Evolutionary conservation across 1,139 yeast species (phyloP).

Genomic region (Debaryomycetaceae sp.): DNA sequence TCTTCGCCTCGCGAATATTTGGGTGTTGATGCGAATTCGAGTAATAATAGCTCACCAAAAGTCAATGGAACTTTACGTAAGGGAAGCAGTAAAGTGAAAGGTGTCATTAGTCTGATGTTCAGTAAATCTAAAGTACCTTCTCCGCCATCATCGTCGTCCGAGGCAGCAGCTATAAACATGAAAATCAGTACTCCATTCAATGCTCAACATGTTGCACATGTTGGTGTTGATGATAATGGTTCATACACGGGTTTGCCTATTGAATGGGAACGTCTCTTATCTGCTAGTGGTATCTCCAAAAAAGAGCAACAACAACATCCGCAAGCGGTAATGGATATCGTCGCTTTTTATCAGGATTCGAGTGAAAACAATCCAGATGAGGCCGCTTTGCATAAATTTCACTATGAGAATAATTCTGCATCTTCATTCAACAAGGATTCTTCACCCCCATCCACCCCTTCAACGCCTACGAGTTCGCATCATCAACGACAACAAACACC

Average conservation of each 20-base stretch:
- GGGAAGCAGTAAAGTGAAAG: conserved; percentile 37
- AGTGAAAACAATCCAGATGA: conserved; percentile 64
- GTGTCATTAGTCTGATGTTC: conserved; percentile 43
- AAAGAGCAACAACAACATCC: conserved; percentile 89
- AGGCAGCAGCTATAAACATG: conserved; percentile 37
- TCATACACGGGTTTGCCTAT: conserved; percentile 87
- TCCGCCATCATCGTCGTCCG: conserved; percentile 13
- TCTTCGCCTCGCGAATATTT: conserved; percentile 26
- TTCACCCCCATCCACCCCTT: conserved; percentile 22
- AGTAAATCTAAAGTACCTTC: conserved; percentile 23
- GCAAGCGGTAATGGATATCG: conserved; percentile 91
- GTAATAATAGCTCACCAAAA: conserved; percentile 11
- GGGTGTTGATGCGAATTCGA: conserved; percentile 21
- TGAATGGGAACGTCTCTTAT: conserved; percentile 83
- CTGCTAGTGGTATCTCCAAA: conserved; percentile 82
- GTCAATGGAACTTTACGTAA: conserved; percentile 25
- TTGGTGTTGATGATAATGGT: conserved; percentile 86
- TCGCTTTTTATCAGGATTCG: conserved; percentile 76
- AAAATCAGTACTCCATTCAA: conserved; percentile 88
- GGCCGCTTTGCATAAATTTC: conserved; percentile 73
- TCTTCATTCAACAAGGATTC: conserved; percentile 20
- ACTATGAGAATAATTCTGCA: conserved; percentile 24
- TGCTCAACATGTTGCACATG: conserved; percentile 89
- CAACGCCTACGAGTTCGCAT: conserved; percentile 15
- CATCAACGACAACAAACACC: conserved; percentile 14